Percentiles rank a stretch among this genome's conserved stretches.
Conservation (phyloP, 768 basidiomycete species). For the Bullera alba region DNA sequence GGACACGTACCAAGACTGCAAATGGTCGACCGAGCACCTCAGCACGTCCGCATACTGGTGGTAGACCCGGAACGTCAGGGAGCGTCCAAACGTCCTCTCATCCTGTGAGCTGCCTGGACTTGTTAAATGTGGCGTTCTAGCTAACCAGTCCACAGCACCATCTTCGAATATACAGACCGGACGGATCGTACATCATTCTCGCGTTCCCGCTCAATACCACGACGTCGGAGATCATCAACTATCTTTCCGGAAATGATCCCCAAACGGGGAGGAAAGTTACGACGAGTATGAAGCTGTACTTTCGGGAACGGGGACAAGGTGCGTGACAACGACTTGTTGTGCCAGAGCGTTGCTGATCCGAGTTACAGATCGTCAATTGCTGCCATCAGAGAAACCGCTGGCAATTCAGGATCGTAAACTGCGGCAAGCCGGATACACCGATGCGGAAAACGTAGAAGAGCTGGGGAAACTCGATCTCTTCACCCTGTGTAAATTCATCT, state of each 20-base stretch:
- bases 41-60: conserved; percentile 19
- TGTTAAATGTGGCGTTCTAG: not conserved
- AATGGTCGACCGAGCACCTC: conserved; percentile 24
- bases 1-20: conserved; percentile 10
- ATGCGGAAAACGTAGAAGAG: conserved; percentile 68
- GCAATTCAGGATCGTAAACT: conserved; percentile 74
- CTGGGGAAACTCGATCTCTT: conserved; percentile 70
- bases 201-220: conserved; percentile 60
- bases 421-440: conserved; percentile 76
- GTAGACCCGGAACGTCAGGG: conserved; percentile 38
- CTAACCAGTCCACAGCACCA: conserved; percentile 47
- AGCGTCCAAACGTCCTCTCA: conserved; percentile 9
- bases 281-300: conserved; percentile 48
- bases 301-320: conserved; percentile 53
- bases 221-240: conserved; percentile 60
- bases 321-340: conserved; percentile 3
- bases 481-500: conserved; percentile 83
- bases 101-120: conserved; percentile 34
- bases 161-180: conserved; percentile 70
- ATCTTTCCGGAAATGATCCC: conserved; percentile 51
- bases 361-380: conserved; percentile 75
- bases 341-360: not conserved
- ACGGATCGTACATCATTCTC: conserved; percentile 65
- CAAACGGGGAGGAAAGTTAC: conserved; percentile 23
- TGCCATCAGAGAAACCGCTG: conserved; percentile 72